Evolutionary conservation across 331 rosid species (phyloP).

Genomic region (Erythrophleum ivorense): DNA sequence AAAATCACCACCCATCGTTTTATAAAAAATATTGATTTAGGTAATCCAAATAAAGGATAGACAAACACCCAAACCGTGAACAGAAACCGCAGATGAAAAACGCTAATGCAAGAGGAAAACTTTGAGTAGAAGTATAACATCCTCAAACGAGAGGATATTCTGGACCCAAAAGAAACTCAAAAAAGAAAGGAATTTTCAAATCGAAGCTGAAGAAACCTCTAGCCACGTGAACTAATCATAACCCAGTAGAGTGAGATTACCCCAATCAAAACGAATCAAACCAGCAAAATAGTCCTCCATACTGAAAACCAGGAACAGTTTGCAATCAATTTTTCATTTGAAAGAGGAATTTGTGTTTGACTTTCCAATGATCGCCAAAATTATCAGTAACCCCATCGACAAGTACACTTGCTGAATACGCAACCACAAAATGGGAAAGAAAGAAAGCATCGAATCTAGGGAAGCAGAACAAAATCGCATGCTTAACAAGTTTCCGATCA

Average conservation of each 20-base stretch:
- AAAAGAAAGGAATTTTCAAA: constrained; percentile 58
- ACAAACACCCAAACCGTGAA: constrained; percentile 13
- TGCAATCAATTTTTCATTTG: constrained; percentile 34
- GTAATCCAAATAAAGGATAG: constrained; percentile 40
- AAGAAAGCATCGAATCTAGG: constrained; percentile 33
- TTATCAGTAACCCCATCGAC: constrained; percentile 37
- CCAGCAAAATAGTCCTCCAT: constrained; percentile 43
- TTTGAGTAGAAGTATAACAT: constrained; percentile 65
- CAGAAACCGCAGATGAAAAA: constrained; percentile 26
- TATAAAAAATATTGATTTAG: constrained; percentile 1
- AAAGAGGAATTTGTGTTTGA: constrained; percentile 22
- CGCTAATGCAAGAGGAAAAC: constrained; percentile 47
- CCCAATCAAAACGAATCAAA: constrained; percentile 49
- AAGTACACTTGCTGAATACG: constrained; percentile 54
- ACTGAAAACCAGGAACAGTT: constrained; percentile 47
- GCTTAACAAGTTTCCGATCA: constrained; percentile 50
- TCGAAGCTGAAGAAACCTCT: constrained; percentile 41
- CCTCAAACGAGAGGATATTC: constrained; percentile 68
- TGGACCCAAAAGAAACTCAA: constrained; percentile 48
- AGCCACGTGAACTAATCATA: constrained; percentile 58
- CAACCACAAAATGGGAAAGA: constrained; percentile 37
- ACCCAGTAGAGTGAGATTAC: constrained; percentile 47
- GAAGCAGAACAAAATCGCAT: constrained; percentile 51
- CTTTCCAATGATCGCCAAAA: constrained; percentile 56
- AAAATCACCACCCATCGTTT: constrained; percentile 41